phyloP scores from a whole-genome alignment of 257 asterid species.

The Solanum habrochaites region DNA sequence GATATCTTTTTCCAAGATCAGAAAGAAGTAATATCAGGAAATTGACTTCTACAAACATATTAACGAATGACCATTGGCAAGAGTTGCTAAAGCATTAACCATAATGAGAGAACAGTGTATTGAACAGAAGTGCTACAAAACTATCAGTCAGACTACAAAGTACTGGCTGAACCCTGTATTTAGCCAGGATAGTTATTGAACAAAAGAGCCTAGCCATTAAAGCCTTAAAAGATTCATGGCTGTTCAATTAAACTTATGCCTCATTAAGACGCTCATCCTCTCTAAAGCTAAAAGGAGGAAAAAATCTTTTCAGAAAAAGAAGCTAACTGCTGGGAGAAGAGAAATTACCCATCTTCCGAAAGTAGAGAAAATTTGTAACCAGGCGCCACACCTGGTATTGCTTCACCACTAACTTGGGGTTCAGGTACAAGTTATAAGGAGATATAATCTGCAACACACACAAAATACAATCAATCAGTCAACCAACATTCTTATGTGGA shows the following conservation, averaged over 20 bases:
- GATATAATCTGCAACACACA: slow-evolving; percentile 78
- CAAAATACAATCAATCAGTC: slow-evolving; percentile 5
- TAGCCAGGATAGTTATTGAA: not conserved
- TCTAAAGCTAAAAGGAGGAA: not conserved
- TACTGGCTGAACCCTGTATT: not conserved
- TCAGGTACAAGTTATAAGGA: slow-evolving; percentile 84
- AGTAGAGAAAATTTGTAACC: slow-evolving; percentile 78
- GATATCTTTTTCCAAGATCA: not conserved
- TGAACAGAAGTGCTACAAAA: not conserved
- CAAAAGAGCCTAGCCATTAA: not conserved
- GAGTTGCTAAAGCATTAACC: not conserved
- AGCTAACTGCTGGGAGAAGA: not conserved
- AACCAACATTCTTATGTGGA: not conserved
- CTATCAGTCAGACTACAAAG: not conserved
- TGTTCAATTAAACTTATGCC: not conserved
- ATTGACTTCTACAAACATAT: not conserved
- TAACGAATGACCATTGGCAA: not conserved
- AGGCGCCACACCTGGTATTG: slow-evolving; percentile 93
- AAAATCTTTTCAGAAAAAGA: not conserved
- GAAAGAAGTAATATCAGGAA: not conserved
- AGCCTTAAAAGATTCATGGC: not conserved
- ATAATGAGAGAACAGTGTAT: not conserved
- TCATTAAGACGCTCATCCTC: not conserved
- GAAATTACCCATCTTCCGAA: slow-evolving; percentile 91
- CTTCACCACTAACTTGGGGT: slow-evolving; percentile 82